These are phyloP conservation scores for Phytopythium vexans DNA, from an alignment of 352 stramenopile species.

Conservation along the genomic window DNA sequence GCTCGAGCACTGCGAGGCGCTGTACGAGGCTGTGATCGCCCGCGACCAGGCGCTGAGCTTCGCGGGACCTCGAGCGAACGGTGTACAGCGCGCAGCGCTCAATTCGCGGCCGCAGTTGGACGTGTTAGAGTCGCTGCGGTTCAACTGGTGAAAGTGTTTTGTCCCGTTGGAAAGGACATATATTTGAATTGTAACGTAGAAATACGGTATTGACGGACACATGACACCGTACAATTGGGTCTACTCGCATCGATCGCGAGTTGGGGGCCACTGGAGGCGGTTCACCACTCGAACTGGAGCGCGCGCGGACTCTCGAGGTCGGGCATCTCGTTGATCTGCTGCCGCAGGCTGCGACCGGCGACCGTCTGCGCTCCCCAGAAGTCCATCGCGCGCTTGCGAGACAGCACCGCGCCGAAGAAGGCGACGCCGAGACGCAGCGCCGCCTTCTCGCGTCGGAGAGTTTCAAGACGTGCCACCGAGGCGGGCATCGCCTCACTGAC, in stretches of 20 bases:
- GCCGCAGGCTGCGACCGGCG: conserved; percentile 14
- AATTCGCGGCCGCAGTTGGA: too few species aligned
- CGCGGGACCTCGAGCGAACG: too few species aligned
- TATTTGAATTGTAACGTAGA: too few species aligned
- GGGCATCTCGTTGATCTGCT: conserved; percentile 25
- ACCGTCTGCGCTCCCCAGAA: conserved; percentile 18
- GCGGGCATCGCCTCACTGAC: conserved; percentile 1
- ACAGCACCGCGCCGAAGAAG: conserved; percentile 10
- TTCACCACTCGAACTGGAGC: conserved; percentile 29
- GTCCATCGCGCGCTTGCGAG: conserved; percentile 9
- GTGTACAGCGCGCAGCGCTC: too few species aligned
- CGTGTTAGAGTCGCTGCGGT: too few species aligned
- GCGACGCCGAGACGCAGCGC: conserved; percentile 12
- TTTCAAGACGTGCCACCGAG: conserved; percentile 12
- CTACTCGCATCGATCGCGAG: neutral
- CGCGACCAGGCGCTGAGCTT: too few species aligned
- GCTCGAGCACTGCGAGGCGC: too few species aligned
- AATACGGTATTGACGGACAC: too few species aligned
- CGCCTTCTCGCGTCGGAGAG: conserved; percentile 22
- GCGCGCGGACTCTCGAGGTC: conserved; percentile 14
- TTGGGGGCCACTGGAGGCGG: neutral
- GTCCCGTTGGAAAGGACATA: too few species aligned
- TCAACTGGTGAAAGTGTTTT: too few species aligned
- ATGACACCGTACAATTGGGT: too few species aligned
- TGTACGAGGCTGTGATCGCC: too few species aligned